A percentile compares a stretch with the other conserved stretches of the same genome.
These are phyloP conservation scores for Rhipidocladum racemiflorum DNA, from an alignment of 176 grass and related monocot species.

Conservation along the genomic window DNA sequence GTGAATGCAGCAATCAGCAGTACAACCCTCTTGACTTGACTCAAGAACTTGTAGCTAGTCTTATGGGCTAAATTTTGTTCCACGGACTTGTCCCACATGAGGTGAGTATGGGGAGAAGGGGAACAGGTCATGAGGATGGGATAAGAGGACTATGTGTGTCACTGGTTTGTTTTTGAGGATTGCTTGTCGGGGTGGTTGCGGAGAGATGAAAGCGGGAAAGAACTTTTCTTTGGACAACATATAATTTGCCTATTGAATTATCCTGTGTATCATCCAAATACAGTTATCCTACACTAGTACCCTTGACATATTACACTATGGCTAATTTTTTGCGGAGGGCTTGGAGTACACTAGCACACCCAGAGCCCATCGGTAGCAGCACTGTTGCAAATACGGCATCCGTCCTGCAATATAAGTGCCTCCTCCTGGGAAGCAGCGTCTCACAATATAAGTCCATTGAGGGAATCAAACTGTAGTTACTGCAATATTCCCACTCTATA, in stretches of 20 bases:
- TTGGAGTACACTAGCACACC: background rate
- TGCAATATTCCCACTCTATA: too few relatives aligned
- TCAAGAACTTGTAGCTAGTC: background rate
- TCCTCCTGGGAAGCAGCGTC: too few relatives aligned
- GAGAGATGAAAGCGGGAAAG: background rate
- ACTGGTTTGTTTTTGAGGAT: background rate
- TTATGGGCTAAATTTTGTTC: background rate
- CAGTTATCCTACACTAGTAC: background rate
- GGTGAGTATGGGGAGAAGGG: background rate
- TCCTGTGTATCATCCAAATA: background rate
- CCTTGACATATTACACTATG: too few relatives aligned
- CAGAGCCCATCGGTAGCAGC: background rate
- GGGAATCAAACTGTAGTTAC: too few relatives aligned
- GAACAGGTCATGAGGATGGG: background rate
- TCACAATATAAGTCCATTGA: too few relatives aligned
- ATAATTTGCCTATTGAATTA: background rate
- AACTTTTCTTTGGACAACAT: background rate
- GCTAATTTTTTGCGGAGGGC: background rate
- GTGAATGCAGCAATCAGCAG: background rate
- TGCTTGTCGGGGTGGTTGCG: background rate
- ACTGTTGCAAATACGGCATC: background rate
- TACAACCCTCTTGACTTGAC: background rate
- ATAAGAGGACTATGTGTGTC: background rate
- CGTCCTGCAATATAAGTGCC: too few relatives aligned
- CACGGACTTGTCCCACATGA: background rate